Evolutionary conservation across 148 eudicot genomes (phyloP).

Genomic region (Persicaria maculosa): DNA sequence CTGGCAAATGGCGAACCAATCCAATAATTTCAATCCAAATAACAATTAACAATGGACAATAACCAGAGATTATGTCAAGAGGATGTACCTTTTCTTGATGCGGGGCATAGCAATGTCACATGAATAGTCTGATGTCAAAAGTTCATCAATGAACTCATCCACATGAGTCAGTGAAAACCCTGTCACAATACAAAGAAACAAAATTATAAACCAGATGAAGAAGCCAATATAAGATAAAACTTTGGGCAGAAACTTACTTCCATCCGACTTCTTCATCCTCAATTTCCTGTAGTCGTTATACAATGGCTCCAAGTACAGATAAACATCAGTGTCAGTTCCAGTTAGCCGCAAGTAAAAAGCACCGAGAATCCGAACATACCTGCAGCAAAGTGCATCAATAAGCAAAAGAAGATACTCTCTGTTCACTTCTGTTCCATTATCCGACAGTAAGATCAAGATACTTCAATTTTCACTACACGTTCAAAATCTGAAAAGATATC

Average conservation of each 20-base stretch:
- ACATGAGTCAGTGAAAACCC: slow-evolving; percentile 73
- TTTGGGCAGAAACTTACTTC: slow-evolving; percentile 36
- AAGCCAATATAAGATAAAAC: not conserved
- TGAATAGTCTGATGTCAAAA: slow-evolving; percentile 77
- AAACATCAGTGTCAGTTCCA: slow-evolving; percentile 84
- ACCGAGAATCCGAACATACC: slow-evolving; percentile 90
- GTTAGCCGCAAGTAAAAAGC: slow-evolving; percentile 92
- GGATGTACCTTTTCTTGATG: slow-evolving; percentile 66
- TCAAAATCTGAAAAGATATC: not conserved
- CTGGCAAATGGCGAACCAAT: not conserved
- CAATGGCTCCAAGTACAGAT: slow-evolving; percentile 82
- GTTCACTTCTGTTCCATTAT: not conserved
- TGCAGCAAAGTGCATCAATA: slow-evolving; percentile 11
- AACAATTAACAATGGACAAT: not conserved
- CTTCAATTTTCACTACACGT: not conserved
- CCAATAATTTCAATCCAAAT: not conserved
- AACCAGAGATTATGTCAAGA: slow-evolving; percentile 5
- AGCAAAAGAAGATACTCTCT: not conserved
- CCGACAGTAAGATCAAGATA: not conserved
- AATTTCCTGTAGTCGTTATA: slow-evolving; percentile 89
- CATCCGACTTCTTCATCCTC: slow-evolving; percentile 61
- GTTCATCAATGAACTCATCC: slow-evolving; percentile 90
- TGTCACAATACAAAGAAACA: slow-evolving; percentile 18
- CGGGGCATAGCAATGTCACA: slow-evolving; percentile 94
- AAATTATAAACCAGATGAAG: not conserved